Base-by-base conservation (phyloP, 306 rosid genomes). In the Castanea crenata region DNA sequence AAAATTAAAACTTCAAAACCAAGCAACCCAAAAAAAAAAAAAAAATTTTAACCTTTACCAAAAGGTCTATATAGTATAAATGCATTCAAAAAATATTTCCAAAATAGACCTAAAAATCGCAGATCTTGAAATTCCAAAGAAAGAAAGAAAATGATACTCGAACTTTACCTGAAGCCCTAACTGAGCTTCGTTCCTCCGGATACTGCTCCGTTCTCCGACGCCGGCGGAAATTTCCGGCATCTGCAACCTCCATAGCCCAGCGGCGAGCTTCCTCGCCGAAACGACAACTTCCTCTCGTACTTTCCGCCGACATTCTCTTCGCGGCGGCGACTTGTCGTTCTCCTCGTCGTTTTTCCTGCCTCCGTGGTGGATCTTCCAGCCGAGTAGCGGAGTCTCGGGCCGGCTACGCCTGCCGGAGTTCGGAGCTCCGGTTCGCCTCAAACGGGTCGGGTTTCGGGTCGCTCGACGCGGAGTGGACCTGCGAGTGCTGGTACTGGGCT, bases 231-330 rank as follows among this genome's bases (percentile, higher is more conserved):
- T 80, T 74, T 88, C 92, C 85, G 97, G 97, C 25, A 79, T 67
- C 88, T 91, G 99, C 35, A 91, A 38, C 89, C 97, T 83, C 99
- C 99, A 94, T 1, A 94, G 76, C 4, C 87, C 94, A 1, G 97
- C 97, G 14, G 95, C 97, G 74, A 94, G 91, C 87, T 94, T 94
- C 86, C 99, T 89, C 19, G 90, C 92, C 25, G 99, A 94, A 54
- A 94, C 81, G 16, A 59, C 20, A 31, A 55, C 19, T 19, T 18
- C 84, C 11, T 86, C 92, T 63, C 74, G 82, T 52, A 74, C 82
- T 59, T 82, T 76, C 86, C 88, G 75, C 2, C 89, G 78, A 1
- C 75, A 46, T 78, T 55, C 87, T 57, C 44, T 73, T 16, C 52
- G 63, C 32, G 71, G 79, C 83, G 51, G 68, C 25, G 71, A 80